These are phyloP conservation scores for Epichloe coenophiala DNA, from an alignment of 2,329 filamentous ascomycete genomes.

Conservation along the genomic window DNA sequence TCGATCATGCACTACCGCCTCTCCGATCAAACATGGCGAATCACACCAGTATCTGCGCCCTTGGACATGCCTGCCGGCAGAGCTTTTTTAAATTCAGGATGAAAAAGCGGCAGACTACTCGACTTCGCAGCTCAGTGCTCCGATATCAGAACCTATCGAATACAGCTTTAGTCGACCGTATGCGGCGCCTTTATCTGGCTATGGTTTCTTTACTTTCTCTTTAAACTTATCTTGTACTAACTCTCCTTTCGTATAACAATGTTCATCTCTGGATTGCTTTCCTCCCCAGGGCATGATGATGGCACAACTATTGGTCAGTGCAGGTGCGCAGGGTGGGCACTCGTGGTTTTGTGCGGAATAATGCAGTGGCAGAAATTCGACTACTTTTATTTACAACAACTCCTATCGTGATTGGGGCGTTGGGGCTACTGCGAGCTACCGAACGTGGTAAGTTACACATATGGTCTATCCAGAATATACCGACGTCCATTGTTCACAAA, in stretches of 20 bases:
- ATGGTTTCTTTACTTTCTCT: too few relatives aligned
- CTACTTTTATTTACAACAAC: too few relatives aligned
- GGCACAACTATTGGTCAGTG: too few relatives aligned
- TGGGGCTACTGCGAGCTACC: too few relatives aligned
- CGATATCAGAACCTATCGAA: conserved; percentile 38
- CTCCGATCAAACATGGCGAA: conserved; percentile 18
- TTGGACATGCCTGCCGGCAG: conserved; percentile 31
- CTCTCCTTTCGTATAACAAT: too few relatives aligned
- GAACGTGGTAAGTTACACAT: conserved; percentile 17
- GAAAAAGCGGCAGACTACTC: conserved; percentile 31
- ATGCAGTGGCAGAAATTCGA: too few relatives aligned
- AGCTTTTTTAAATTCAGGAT: conserved; percentile 14
- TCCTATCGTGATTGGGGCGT: too few relatives aligned
- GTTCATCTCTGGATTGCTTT: too few relatives aligned
- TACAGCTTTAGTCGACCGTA: conserved; percentile 40
- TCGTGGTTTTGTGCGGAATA: too few relatives aligned
- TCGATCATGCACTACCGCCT: conserved; percentile 27
- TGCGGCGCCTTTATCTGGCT: conserved; percentile 6
- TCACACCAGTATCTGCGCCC: conserved; percentile 39
- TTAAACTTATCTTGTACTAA: too few relatives aligned
- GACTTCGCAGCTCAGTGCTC: conserved; percentile 41
- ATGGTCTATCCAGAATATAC: not conserved
- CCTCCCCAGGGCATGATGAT: too few relatives aligned
- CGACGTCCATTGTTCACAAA: not conserved
- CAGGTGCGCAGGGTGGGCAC: too few relatives aligned